Percentiles rank a stretch among this genome's conserved stretches.
phyloP scores from a whole-genome alignment of 345 rosid genomes.

The Euphorbia peplus region DNA sequence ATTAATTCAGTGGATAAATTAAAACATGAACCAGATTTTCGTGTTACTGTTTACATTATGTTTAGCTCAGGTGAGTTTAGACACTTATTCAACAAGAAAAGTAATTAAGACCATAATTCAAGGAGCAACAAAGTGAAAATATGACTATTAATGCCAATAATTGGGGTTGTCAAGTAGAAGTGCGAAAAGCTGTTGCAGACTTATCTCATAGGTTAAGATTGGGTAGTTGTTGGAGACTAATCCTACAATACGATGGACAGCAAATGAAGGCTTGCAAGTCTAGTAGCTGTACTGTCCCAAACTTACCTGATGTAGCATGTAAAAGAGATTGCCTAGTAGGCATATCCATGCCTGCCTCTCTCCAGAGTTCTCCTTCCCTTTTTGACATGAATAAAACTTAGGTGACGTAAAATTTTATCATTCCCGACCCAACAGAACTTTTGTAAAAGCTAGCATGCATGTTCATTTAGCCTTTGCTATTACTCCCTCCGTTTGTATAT shows the following conservation, averaged over 20 bases:
- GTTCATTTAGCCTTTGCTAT: neutral
- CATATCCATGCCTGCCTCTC: neutral
- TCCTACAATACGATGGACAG: too few species aligned
- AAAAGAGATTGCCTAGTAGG: neutral
- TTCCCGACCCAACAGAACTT: neutral
- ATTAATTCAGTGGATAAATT: constrained; percentile 34
- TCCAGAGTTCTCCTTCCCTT: neutral
- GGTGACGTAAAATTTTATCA: neutral
- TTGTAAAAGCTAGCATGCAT: neutral
- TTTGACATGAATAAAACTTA: too few species aligned
- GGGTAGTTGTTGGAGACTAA: neutral
- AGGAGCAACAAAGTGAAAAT: neutral
- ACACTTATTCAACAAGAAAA: neutral
- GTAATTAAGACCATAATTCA: neutral
- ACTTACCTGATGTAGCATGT: neutral
- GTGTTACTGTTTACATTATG: constrained; percentile 5
- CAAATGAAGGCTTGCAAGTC: neutral
- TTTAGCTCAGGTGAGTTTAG: neutral
- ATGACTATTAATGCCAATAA: too few species aligned
- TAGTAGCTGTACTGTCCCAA: neutral
- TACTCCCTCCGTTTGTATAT: too few species aligned
- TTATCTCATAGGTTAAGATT: neutral
- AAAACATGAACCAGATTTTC: constrained; percentile 17
- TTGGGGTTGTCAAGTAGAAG: neutral
- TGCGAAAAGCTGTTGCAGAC: neutral